Conservation (phyloP, 192 early-diverging fungal species). For the Rhizophlyctis rosea region DNA sequence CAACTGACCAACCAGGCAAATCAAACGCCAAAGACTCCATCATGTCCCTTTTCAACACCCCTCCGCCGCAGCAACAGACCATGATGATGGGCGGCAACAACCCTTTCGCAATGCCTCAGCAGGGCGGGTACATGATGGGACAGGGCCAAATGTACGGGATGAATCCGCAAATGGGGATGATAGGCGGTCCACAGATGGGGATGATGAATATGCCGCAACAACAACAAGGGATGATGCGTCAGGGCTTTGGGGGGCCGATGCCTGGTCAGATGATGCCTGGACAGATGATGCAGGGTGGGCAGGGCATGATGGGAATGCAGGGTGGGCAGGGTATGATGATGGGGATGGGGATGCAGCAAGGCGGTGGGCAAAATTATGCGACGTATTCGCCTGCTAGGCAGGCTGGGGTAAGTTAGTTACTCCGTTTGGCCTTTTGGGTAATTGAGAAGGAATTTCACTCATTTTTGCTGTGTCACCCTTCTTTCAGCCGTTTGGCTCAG, state of each 20-base stretch:
- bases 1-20: conserved; percentile 5
- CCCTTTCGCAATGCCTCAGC: neutral
- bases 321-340: conserved; percentile 1
- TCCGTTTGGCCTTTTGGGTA: too few species aligned
- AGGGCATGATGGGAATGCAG: too few species aligned
- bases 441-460: too few species aligned
- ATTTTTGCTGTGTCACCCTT: too few species aligned
- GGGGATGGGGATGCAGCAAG: neutral
- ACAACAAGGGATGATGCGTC: neutral
- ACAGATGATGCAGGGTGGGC: too few species aligned
- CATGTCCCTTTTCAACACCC: conserved; percentile 38
- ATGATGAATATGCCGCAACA: neutral
- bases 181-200: neutral
- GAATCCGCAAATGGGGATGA: neutral
- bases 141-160: conserved; percentile 3
- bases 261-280: too few species aligned
- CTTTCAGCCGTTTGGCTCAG: too few species aligned
- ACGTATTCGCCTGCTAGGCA: neutral
- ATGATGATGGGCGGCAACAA: neutral
- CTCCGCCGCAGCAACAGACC: conserved; percentile 8
- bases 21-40: conserved; percentile 29
- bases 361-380: conserved; percentile 4
- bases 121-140: too few species aligned
- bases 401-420: too few species aligned
- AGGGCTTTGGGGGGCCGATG: too few species aligned